These are phyloP conservation scores for Crucihimalaya himalaica DNA, from an alignment of 345 rosid genomes.

Conservation along the genomic window DNA sequence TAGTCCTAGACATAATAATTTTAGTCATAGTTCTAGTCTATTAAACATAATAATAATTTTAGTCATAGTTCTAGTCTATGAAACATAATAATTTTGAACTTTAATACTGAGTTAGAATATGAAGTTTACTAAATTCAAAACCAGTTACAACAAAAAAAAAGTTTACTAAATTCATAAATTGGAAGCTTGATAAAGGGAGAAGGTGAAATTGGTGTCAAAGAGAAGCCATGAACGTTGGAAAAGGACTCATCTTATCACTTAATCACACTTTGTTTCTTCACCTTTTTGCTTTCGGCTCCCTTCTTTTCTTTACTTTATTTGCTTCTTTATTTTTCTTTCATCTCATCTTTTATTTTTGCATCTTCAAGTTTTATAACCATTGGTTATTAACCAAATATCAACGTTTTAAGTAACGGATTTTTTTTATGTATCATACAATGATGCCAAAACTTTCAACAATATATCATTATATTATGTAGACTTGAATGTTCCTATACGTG, in stretches of 20 bases:
- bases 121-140: not conserved
- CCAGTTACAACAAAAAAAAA: no score
- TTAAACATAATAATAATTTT: not conserved
- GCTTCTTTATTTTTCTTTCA: not conserved
- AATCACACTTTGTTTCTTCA: constrained; percentile 33
- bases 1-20: constrained; percentile 11
- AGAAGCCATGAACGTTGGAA: constrained; percentile 27
- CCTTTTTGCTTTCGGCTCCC: constrained; percentile 37
- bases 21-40: not conserved
- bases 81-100: not conserved
- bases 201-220: not conserved
- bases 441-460: not conserved
- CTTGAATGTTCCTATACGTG: not conserved
- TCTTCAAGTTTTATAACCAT: constrained; percentile 1
- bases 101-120: not conserved
- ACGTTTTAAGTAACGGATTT: not conserved
- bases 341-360: not conserved
- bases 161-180: not conserved
- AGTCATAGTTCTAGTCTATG: not conserved
- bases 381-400: not conserved
- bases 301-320: constrained; percentile 19
- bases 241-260: constrained; percentile 32
- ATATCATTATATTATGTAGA: not conserved
- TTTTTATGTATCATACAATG: not conserved
- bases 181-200: not conserved